Base-by-base conservation (phyloP, 495 filamentous ascomycete genomes). In the Annulohypoxylon stygium region DNA sequence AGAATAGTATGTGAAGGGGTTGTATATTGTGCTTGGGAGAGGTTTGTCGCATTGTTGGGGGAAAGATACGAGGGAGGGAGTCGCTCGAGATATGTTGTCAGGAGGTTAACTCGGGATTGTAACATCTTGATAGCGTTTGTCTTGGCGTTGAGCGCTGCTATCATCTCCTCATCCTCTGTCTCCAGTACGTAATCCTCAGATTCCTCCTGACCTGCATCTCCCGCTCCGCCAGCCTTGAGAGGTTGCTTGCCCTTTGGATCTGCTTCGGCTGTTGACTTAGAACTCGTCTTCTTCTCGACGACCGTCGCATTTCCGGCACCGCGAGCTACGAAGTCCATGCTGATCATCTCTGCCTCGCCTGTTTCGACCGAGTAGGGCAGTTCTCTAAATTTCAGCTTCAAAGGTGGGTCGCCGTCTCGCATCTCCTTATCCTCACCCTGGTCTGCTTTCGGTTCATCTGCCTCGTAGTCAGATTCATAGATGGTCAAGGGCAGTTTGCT, bases 311-410 rank as follows among this genome's bases (percentile, higher is more conserved):
- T 94, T 1, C 90, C 92, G 26, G 90, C 93, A 25, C 91, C 91
- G 54, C 91, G 88, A 0, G 95, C 95, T 33, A 99, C 92, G 67
- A 93, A 95, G 74, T 98, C 93, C 73, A 99, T 90, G 43, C 90
- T 90, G 74, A 99, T 98, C 94, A 98, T 98, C 83, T 99, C 97
- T 7, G 96, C 92, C 80, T 98, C 94, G 14, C 92, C 93, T 0
- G 94, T 98, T 79, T 99, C 96, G 16, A 98, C 89, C 0, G 90
- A 88, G 78, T 95, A 98, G 16, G 91, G 90, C 34, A 98, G 79
- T 77, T 95, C 93, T 25, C 92, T 88, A 82, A 98, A 98, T 67
- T 88, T 89, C 23, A 97, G 85, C 10, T 84, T 86, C 54, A 88
- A 76, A 30, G 87, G 66, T 0, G 78, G 84, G 65, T 92, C 90